Evolutionary conservation across 1,284 basidiomycete genomes (phyloP), one percentile per base, ranked within the genome.

Genomic region (Singerocomus inundabilis): DNA sequence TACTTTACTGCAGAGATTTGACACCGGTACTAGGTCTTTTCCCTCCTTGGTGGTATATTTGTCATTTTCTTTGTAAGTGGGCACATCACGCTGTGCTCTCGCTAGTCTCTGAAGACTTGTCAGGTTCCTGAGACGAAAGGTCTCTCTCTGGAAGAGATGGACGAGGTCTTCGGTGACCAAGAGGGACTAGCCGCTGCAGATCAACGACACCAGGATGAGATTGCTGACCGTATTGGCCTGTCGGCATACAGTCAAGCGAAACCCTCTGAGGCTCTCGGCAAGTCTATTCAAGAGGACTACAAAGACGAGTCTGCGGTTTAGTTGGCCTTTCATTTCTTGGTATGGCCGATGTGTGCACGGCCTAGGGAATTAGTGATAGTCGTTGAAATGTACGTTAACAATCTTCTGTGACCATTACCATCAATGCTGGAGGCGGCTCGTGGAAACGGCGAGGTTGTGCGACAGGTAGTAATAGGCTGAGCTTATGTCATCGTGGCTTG

Each of bases 101-200:
- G 11, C n/a, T 45, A 9, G 18, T 41, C 28, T 30, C 29, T 29
- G 28, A 47, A 41, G 21, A 36, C 44, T 34, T 35, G 5, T 4
- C 50, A 81, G 79, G 76, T 82, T 0, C 84, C 84, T 12, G 84
- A 86, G 67, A 85, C 84, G 10, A 85, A 85, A 65, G 81, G 81
- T 8, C 72, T 85, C 13, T 77, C 78, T 5, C 70, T 86, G 24
- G 84, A 87, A 63, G 84, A 85, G 63, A 85, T 85, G 83, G 83
- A 86, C 62, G 77, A 80, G 41, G 80, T 84, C 10, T 85, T 87
- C 57, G 83, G 82, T 32, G 72, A 72, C 43, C 73, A 73, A 7
- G 70, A 69, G 39, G 77, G 76, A 31, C 67, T 83, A 38, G 82
- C 77, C 3, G 68, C 68, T 12, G 75, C 75, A 25, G 84, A 87